phyloP scores from a whole-genome alignment of 305 asterid genomes.

The Fraxinus sp. region DNA sequence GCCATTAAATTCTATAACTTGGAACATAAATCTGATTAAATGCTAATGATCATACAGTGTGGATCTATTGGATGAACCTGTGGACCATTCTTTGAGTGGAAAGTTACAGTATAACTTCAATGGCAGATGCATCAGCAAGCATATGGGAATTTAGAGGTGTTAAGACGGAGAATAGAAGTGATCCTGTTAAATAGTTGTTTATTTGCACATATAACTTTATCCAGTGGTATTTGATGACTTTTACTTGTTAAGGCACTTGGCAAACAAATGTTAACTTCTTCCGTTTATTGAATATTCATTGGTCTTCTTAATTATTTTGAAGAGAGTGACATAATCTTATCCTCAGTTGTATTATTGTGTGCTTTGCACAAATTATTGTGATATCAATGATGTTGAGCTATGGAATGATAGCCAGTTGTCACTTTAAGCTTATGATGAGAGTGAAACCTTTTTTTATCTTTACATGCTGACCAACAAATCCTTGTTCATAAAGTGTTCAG shows the following conservation, averaged over 20 bases:
- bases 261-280: background rate
- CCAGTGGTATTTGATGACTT: background rate
- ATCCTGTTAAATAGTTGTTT: background rate
- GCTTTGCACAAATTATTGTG: background rate
- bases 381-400: background rate
- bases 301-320: background rate
- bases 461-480: background rate
- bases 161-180: background rate
- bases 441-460: background rate
- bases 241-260: background rate
- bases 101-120: background rate
- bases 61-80: background rate
- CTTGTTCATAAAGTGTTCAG: background rate
- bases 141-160: background rate
- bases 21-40: background rate
- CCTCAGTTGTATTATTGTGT: background rate
- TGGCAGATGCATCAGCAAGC: background rate
- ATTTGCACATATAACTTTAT: background rate
- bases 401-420: background rate
- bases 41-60: background rate
- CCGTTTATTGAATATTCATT: background rate
- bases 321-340: background rate
- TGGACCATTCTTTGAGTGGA: constrained; percentile 3
- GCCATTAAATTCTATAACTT: background rate
- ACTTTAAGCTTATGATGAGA: background rate